Conservation (phyloP, 768 basidiomycete species). For the Pisolithus orientalis region DNA sequence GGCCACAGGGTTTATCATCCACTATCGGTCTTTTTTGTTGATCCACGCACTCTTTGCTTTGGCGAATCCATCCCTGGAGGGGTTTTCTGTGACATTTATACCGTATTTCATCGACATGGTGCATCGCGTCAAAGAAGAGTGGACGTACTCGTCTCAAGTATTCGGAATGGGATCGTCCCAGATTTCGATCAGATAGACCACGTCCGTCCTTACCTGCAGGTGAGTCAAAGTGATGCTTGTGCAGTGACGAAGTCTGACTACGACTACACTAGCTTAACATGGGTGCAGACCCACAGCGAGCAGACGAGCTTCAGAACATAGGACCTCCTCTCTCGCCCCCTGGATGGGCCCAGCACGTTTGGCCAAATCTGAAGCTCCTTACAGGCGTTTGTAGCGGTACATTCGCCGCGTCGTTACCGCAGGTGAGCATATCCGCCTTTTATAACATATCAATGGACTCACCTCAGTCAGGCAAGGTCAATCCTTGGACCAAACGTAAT, state of each 20-base stretch:
- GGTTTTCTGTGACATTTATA: constrained; percentile 1
- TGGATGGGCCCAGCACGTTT: constrained; percentile 14
- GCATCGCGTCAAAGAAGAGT: constrained; percentile 10
- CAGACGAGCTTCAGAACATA: constrained; percentile 11
- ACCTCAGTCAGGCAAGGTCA: neutral
- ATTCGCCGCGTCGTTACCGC: constrained; percentile 7
- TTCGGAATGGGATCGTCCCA: constrained; percentile 11
- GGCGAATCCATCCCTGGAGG: neutral
- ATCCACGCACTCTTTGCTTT: constrained; percentile 19
- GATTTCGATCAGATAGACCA: constrained; percentile 7
- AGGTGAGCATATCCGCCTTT: neutral
- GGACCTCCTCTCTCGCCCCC: constrained; percentile 8
- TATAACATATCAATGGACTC: neutral
- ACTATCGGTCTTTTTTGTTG: constrained; percentile 12
- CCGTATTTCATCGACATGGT: constrained; percentile 9
- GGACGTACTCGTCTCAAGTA: constrained; percentile 11
- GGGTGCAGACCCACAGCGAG: constrained; percentile 10
- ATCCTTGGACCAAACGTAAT: neutral
- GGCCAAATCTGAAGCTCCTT: constrained; percentile 6
- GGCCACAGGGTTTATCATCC: constrained; percentile 9
- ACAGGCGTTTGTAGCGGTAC: constrained; percentile 7
- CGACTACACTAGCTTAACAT: constrained; percentile 1
- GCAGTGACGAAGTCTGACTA: neutral
- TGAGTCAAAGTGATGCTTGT: neutral
- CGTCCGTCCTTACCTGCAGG: constrained; percentile 12